A percentile compares a stretch with the other conserved stretches of the same genome.
Conservation (phyloP, 2,329 filamentous ascomycete species). For the Venturiaceae sp. region DNA sequence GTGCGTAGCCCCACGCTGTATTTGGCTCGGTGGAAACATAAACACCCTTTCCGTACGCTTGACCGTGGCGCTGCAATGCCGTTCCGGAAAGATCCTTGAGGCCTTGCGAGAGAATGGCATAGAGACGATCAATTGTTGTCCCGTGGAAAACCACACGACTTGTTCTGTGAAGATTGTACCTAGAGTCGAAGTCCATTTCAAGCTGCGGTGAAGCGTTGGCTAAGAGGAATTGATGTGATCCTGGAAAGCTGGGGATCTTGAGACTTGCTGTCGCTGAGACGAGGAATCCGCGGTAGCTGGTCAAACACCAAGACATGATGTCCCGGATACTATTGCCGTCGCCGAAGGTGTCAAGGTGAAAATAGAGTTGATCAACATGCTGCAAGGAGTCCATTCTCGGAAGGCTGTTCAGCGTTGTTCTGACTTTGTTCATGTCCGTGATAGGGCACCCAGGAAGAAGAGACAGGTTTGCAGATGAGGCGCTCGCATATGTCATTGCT, state of each 20-base stretch:
- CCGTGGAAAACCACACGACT: constrained; percentile 22
- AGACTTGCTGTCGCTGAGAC: constrained; percentile 17
- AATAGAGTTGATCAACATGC: constrained; percentile 11
- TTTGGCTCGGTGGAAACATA: constrained; percentile 21
- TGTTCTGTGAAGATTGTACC: constrained; percentile 10
- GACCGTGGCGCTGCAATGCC: constrained; percentile 19
- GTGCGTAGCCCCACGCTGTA: constrained; percentile 17
- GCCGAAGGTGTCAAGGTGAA: constrained; percentile 5
- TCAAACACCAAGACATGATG: constrained; percentile 20
- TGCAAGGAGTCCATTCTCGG: constrained; percentile 17
- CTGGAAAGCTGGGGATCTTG: constrained; percentile 19
- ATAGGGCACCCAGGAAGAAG: constrained; percentile 21
- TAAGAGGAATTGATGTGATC: constrained; percentile 23
- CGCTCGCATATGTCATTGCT: constrained; percentile 18
- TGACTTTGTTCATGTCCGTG: constrained; percentile 9
- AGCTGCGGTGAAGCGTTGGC: constrained; percentile 18
- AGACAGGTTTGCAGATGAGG: constrained; percentile 13
- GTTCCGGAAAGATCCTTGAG: constrained; percentile 19
- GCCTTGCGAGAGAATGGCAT: constrained; percentile 20
- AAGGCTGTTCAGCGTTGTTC: constrained; percentile 16
- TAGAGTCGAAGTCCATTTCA: constrained; percentile 15
- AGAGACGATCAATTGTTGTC: constrained; percentile 21
- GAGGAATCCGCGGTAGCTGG: constrained; percentile 20
- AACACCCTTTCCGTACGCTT: constrained; percentile 21
- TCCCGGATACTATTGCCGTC: constrained; percentile 11